Base-by-base conservation (phyloP, 2,329 filamentous ascomycete genomes). In the Aspergillus nomiae region DNA sequence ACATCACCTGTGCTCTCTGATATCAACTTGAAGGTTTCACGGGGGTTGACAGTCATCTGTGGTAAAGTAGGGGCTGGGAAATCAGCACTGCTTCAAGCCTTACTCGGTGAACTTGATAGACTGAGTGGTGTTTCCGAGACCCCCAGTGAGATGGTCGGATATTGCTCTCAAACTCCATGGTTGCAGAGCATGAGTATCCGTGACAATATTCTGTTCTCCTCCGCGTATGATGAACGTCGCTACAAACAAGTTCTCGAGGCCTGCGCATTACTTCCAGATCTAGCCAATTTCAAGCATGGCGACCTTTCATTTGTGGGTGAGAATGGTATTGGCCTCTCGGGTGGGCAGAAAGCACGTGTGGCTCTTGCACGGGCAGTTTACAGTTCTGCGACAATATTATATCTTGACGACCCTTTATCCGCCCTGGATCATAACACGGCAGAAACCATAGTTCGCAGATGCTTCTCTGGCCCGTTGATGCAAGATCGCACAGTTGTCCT, bases 211-310 rank as follows among this genome's bases (percentile, higher is more conserved):
- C 77, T 90, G 0, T 90, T 90, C 73, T 86, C 84, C 6, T 82
- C 84, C 3, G 83, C 84, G 0, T 89, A 93, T 70, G 90, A 96
- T 63, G 88, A 91, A 64, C 79, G 81, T 19, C 82, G 86, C 69
- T 97, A 84, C 82, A 85, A 87, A 60, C 84, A 89, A 43, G 89
- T 94, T n/a, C 71, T 90, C 2, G 86, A 89, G 63, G 86, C 83
- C 4, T 90, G 88, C 70, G 86, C 86, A 4, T 75, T 90, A 28
- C 79, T 85, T 28, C 83, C 85, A 1, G 88, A 90, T 72, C 82
- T 90, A 64, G 82, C 82, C 0, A 84, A 84, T 54, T 87, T 90
- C 73, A 86, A 87, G 66, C 82, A 89, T 64, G 87, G 88, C 2
- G 88, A 90, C 72, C 72, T 88, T 0, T 88, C 86, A 0, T 82